Base-by-base conservation (phyloP, 306 rosid genomes). In the Begonia masoniana region DNA sequence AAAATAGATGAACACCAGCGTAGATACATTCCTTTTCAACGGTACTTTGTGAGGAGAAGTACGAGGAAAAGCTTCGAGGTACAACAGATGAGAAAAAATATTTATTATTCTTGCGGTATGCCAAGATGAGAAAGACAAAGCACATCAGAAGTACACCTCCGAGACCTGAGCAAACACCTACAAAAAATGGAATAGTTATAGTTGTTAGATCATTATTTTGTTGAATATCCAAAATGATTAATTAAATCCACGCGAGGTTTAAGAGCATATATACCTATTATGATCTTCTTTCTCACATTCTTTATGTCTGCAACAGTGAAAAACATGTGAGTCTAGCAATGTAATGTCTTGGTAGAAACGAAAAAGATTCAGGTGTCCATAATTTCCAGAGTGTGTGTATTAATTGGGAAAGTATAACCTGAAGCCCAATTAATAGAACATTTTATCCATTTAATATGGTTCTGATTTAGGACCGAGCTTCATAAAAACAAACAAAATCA, bases 21-120 rank as follows among this genome's bases (percentile, higher is more conserved):
- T 62, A 54, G 14, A 51, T 68, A 64, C 77, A 69, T 55, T 78
- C 84, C 41, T 49, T 74, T 57, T 85, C 95, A 49, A 57, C 51
- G 35, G 78, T 78, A 12, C 46, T 64, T 10, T 12, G 43, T 16
- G 83, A 74, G 43, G 17, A 42, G 11, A 57, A 59, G 24, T 69
- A 57, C 10, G 76, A 55, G 60, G 79, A 78, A 43, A 67, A 50
- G 75, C 68, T 63, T 39, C 48, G 68, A 39, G 85, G 67, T 65
- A 62, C 47, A 51, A 62, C 65, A 26, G 35, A 26, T 3, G 35
- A 26, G 35, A 26, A 26, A 26, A 26, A 1, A 41, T 72, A 58
- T 63, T 26, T 31, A 14, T 64, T 72, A 69, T 60, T 84, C 57
- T 63, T 52, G 15, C 59, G 59, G 15, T 71, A 66, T 53, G 0